A percentile compares a stretch with the other conserved stretches of the same genome.
Evolutionary conservation across 768 basidiomycete species (phyloP).

Genomic region (Boletus rubroflammeus): DNA sequence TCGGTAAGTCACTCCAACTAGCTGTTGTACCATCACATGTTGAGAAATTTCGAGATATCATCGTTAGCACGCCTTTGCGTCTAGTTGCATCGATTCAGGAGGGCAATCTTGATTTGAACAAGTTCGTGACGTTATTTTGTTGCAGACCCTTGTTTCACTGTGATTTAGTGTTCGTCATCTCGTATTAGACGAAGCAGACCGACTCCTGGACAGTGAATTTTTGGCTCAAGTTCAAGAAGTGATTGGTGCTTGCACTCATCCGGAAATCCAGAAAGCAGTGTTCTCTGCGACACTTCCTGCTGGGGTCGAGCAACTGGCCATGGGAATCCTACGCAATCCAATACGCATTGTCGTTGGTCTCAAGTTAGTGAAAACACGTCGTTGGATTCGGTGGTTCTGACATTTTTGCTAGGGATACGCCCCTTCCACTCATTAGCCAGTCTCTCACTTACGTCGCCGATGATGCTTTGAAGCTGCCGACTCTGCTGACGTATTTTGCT

Average conservation of each 20-base stretch:
- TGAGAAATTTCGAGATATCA: conserved; percentile 57
- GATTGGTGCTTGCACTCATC: conserved; percentile 67
- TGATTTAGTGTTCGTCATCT: conserved; percentile 72
- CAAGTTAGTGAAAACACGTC: conserved; percentile 56
- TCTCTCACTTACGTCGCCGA: conserved; percentile 88
- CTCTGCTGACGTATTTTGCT: conserved; percentile 73
- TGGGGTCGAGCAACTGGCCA: conserved; percentile 80
- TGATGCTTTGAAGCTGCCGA: conserved; percentile 91
- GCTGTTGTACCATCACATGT: neutral
- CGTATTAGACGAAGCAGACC: conserved; percentile 87
- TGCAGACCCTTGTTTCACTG: conserved; percentile 6
- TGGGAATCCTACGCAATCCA: conserved; percentile 80
- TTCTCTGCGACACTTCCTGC: conserved; percentile 95
- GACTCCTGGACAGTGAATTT: conserved; percentile 88
- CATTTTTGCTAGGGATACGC: conserved; percentile 69
- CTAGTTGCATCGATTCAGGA: conserved; percentile 77
- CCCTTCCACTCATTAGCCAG: conserved; percentile 87
- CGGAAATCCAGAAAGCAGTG: conserved; percentile 75
- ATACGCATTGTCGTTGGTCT: conserved; percentile 94
- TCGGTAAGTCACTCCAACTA: conserved; percentile 49
- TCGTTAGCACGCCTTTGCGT: conserved; percentile 90
- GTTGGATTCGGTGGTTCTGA: conserved; percentile 13
- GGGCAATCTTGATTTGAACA: conserved; percentile 60
- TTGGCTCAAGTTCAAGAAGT: conserved; percentile 86
- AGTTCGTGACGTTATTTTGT: conserved; percentile 47